Evolutionary conservation across 208 protist species (phyloP), one percentile per base, ranked within the genome.

Genomic region (Kentomonas sorsogonicus): DNA sequence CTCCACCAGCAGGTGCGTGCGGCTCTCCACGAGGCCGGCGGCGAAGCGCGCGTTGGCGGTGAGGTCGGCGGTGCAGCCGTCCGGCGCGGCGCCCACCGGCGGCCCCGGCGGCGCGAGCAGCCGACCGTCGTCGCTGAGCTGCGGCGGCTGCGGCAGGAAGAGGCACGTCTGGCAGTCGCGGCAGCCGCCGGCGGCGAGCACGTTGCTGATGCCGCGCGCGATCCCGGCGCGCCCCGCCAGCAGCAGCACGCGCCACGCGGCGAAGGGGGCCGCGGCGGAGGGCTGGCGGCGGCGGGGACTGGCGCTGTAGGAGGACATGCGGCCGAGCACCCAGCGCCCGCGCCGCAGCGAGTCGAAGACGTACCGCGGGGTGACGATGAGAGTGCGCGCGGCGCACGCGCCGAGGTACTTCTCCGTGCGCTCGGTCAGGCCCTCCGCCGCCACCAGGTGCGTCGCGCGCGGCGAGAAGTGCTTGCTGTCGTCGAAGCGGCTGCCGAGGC

Each of bases 351-450:
- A 89, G 30, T 85, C 77, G 47, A 79, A 67, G 1, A 92, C 77
- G 41, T 78, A 92, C 22, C 71, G 66, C 5, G 85, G 85, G 0
- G 85, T 67, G 11, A 92, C 79, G 18, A 92, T 82, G 52, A 60
- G 60, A 10, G 68, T 66, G 3, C 73, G 63, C 13, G 81, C 80
- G 9, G 85, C 85, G 34, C 85, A 92, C 22, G 73, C 72, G 27
- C 81, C 67, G 25, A 92, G 53, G 38, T 79, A 92, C 62, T 87
- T 89, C 60, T 89, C 81, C 25, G 80, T 92, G 10, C 85, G 72
- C 71, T 92, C 81, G 2, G 77, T 73, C 48, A 83, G 55, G 23
- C 85, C 81, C 31, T 87, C 78, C 13, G 73, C 74, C 23, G 68
- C 72, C 20, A 92, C 58, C 10, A 89, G 71, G 40, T 82, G 81